phyloP scores from a whole-genome alignment of 345 rosid species.

The Acer negundo region DNA sequence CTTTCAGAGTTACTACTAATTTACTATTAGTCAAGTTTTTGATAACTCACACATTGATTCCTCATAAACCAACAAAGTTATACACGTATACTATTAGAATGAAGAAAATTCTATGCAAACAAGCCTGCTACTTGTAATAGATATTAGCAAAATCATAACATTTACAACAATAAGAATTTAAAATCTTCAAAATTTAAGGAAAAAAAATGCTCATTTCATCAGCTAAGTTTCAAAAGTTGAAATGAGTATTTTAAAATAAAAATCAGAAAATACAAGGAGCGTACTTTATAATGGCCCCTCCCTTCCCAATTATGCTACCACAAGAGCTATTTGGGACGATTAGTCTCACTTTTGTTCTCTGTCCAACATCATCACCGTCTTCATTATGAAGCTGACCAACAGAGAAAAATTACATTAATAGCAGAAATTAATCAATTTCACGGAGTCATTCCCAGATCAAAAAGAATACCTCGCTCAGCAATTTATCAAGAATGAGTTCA shows the following conservation, averaged over 20 bases:
- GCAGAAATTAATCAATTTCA: conserved; percentile 10
- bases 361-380: conserved; percentile 77
- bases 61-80: background rate
- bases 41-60: background rate
- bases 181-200: background rate
- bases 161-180: background rate
- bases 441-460: background rate
- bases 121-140: background rate
- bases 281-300: conserved; percentile 96
- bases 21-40: background rate
- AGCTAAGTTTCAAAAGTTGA: conserved; percentile 7
- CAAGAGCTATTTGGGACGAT: conserved; percentile 95
- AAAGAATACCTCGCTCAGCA: conserved; percentile 80
- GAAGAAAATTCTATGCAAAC: background rate
- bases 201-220: background rate
- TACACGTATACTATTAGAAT: background rate
- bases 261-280: conserved; percentile 21
- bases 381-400: conserved; percentile 66
- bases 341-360: conserved; percentile 83
- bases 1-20: background rate
- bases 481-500: conserved; percentile 83
- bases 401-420: conserved; percentile 20
- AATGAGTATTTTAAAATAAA: background rate
- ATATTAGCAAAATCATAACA: background rate
- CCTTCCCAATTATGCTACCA: conserved; percentile 99